phyloP scores from a whole-genome alignment of 441 rosid genomes.

The Gossypium trilobum region DNA sequence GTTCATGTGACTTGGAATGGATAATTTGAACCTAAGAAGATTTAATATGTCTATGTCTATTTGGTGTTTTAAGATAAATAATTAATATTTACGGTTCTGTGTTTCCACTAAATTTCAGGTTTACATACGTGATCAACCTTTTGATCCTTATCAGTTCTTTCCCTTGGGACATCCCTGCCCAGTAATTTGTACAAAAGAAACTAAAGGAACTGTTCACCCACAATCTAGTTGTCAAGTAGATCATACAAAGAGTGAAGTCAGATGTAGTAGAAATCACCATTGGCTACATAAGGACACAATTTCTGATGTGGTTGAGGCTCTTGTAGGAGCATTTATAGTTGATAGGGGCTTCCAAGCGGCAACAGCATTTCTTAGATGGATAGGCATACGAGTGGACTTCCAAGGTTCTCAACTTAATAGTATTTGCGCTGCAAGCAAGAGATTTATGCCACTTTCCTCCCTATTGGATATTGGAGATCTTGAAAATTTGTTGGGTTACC shows the following conservation, averaged over 20 bases:
- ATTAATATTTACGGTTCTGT: not conserved
- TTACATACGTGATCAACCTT: slow-evolving; percentile 79
- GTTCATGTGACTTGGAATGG: not conserved
- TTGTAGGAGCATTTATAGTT: slow-evolving; percentile 84
- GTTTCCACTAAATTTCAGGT: slow-evolving; percentile 39
- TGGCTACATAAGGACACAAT: slow-evolving; percentile 78
- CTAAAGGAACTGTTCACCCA: slow-evolving; percentile 39
- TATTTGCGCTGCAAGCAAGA: slow-evolving; percentile 48
- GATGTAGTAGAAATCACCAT: slow-evolving; percentile 80
- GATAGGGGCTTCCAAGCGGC: slow-evolving; percentile 85
- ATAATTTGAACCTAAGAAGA: not conserved
- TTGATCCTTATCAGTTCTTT: slow-evolving; percentile 77
- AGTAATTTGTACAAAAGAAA: slow-evolving; percentile 44
- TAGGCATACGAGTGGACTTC: slow-evolving; percentile 66
- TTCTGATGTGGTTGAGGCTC: slow-evolving; percentile 92
- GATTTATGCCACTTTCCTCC: slow-evolving; percentile 47
- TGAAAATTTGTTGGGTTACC: slow-evolving; percentile 46
- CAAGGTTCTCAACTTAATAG: slow-evolving; percentile 44
- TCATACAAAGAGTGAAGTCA: slow-evolving; percentile 38
- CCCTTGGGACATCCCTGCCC: slow-evolving; percentile 71
- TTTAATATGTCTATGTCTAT: not conserved
- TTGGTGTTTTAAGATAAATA: not conserved
- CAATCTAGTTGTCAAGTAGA: slow-evolving; percentile 21
- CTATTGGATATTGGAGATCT: slow-evolving; percentile 37
- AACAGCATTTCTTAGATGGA: slow-evolving; percentile 76